A percentile compares a stretch with the other conserved stretches of the same genome.
Conservation (phyloP, 306 rosid species). For the Ziziphus jujuba region DNA sequence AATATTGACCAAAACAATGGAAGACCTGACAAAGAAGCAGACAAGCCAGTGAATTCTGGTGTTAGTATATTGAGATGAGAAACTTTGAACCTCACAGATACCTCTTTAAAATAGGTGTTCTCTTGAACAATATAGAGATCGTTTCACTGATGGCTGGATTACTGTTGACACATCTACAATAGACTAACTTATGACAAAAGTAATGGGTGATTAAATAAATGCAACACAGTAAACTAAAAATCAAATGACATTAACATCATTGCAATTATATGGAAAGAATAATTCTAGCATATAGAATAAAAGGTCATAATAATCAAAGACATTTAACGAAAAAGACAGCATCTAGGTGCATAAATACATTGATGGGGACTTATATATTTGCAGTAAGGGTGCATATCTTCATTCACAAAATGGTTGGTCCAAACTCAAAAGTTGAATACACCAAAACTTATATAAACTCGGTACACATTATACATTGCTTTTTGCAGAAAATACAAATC, state of each 20-base stretch:
- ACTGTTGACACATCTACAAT: neutral
- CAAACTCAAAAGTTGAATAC: neutral
- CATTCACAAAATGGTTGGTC: neutral
- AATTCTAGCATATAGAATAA: neutral
- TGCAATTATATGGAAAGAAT: neutral
- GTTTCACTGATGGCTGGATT: neutral
- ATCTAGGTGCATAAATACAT: too few species aligned
- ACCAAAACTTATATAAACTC: neutral
- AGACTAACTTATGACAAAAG: neutral
- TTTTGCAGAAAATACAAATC: constrained; percentile 6
- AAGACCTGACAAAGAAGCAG: constrained; percentile 62
- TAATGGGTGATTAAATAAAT: neutral
- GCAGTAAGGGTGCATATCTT: neutral
- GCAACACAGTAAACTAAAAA: neutral
- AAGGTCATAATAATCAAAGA: neutral
- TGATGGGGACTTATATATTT: too few species aligned
- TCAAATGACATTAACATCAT: neutral
- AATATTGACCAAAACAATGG: constrained; percentile 95
- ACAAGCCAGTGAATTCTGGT: constrained; percentile 26
- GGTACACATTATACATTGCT: constrained; percentile 1
- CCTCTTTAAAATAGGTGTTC: neutral
- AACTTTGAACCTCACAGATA: constrained; percentile 4
- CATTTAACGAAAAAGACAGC: neutral
- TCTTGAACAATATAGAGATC: neutral
- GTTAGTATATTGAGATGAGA: constrained; percentile 14